Conservation (phyloP, 2,329 filamentous ascomycete species). For the Sporothrix pallida region DNA sequence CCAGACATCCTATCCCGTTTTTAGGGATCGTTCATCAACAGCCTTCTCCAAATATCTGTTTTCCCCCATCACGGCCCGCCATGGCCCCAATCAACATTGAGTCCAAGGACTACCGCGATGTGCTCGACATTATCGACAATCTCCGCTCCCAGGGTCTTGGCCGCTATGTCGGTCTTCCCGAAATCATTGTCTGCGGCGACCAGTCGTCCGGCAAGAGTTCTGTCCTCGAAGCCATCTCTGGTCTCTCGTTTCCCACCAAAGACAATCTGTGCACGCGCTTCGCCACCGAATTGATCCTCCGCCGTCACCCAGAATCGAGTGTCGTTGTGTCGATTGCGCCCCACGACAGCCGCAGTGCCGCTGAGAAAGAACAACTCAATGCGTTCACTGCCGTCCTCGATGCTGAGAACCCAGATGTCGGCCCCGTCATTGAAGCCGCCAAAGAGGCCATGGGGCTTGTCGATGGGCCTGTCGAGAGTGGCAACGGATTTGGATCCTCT, state of each 20-base stretch:
- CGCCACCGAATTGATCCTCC: conserved; percentile 65
- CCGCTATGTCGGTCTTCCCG: conserved; percentile 50
- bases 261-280: conserved; percentile 67
- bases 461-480: neutral
- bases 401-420: conserved; percentile 42
- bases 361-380: conserved; percentile 41
- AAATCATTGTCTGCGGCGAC: conserved; percentile 65
- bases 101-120: conserved; percentile 45
- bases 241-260: conserved; percentile 64
- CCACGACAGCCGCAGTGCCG: conserved; percentile 41
- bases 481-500: no score
- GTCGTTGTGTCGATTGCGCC: conserved; percentile 50
- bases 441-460: conserved; percentile 57
- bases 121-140: conserved; percentile 50
- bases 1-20: no score
- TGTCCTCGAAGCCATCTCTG: conserved; percentile 67
- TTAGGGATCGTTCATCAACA: no score
- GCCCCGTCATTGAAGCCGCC: conserved; percentile 48
- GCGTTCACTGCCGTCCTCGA: conserved; percentile 41
- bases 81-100: conserved; percentile 37
- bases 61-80: no score
- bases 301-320: conserved; percentile 47
- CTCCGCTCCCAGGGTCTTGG: conserved; percentile 48
- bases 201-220: conserved; percentile 69
- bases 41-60: no score